phyloP scores from a whole-genome alignment of 345 rosid genomes.

The Eucalyptus coolabah region DNA sequence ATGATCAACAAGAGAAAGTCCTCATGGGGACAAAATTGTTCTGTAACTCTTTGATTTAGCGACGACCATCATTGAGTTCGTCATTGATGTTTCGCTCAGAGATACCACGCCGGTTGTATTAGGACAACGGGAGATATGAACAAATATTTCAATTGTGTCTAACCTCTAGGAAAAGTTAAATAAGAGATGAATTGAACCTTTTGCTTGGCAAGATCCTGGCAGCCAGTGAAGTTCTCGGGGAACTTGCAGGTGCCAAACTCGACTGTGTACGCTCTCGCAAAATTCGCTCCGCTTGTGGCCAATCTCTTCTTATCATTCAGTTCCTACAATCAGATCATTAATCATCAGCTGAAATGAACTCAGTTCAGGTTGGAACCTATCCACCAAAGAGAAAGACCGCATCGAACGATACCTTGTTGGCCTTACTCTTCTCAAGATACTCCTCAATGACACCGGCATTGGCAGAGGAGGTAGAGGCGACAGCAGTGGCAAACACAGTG shows the following conservation, averaged over 20 bases:
- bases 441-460: slow-evolving; percentile 81
- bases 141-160: neutral
- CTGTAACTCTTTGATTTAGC: neutral
- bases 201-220: slow-evolving; percentile 99
- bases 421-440: slow-evolving; percentile 94
- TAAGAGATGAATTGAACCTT: slow-evolving; percentile 29
- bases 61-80: neutral
- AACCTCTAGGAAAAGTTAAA: neutral
- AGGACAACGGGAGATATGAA: neutral
- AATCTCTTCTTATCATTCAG: slow-evolving; percentile 93
- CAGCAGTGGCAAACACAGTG: slow-evolving; percentile 52
- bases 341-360: neutral
- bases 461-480: slow-evolving; percentile 55
- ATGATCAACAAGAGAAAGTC: neutral
- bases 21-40: neutral
- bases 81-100: neutral
- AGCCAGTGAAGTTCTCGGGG: slow-evolving; percentile 98
- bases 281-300: slow-evolving; percentile 96
- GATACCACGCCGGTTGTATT: neutral
- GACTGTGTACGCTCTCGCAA: slow-evolving; percentile 91
- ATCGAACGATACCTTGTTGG: slow-evolving; percentile 59
- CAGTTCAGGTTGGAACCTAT: neutral
- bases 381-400: neutral
- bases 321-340: slow-evolving; percentile 28
- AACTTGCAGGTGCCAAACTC: slow-evolving; percentile 89